A percentile compares a stretch with the other conserved stretches of the same genome.
Evolutionary conservation across 176 grass and related monocot species (phyloP).

Genomic region (Carex parvula): DNA sequence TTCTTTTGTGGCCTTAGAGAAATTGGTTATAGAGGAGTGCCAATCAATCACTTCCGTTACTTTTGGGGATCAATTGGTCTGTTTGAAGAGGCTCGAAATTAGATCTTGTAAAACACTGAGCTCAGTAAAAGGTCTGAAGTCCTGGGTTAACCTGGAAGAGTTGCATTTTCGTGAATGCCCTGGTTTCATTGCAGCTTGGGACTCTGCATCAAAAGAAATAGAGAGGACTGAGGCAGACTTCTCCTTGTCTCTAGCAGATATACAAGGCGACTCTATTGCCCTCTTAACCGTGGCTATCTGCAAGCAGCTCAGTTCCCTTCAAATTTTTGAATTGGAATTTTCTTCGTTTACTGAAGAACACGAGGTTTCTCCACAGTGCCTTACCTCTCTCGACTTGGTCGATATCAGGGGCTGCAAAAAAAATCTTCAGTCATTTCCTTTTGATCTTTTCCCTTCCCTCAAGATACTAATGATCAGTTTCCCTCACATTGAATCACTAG

Average conservation of each 20-base stretch:
- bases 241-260: not conserved
- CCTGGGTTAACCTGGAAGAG: not conserved
- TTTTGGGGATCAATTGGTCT: no score
- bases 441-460: conserved; percentile 18
- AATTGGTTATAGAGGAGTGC: no score
- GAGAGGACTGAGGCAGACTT: not conserved
- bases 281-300: conserved; percentile 8
- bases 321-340: not conserved
- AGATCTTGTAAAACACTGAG: rapidly evolving
- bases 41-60: no score
- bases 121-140: conserved; percentile 15
- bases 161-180: rapidly evolving
- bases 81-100: no score
- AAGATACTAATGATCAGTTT: not conserved
- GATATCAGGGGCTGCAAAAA: no score
- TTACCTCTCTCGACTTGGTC: no score
- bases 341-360: conserved; percentile 14
- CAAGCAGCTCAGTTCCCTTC: conserved; percentile 24
- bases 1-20: no score
- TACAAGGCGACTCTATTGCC: not conserved
- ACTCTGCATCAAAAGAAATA: not conserved
- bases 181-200: not conserved
- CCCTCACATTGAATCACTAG: no score
- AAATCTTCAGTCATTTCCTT: conserved; percentile 25
- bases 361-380: conserved; percentile 4